Evolutionary conservation across 768 basidiomycete species (phyloP), one percentile per base, ranked within the genome.

Genomic region (Harrya chromipes): DNA sequence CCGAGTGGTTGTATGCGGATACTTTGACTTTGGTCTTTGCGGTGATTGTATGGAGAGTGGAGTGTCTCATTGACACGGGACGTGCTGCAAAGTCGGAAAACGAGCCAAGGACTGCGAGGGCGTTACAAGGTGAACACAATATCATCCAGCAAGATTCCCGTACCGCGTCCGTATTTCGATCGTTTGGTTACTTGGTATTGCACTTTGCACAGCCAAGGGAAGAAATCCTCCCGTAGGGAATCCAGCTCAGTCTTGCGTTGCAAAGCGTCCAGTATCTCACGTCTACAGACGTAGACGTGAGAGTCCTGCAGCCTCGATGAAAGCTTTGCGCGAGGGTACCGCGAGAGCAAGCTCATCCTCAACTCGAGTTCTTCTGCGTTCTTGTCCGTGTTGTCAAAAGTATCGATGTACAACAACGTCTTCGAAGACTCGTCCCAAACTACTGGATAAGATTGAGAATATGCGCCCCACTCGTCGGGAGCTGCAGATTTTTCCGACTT

Each of bases 181-280:
- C 74, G 73, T 57, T 81, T 84, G 14, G 75, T 73, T 10, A 72
- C 71, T 50, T 84, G 84, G 64, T 92, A 92, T 53, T 90, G 88
- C 6, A 89, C 72, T 63, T 90, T 93, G 70, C 91, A 88, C 47
- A 97, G 63, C 90, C 93, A 97, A 0, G 94, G 94, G 11, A 97
- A 65, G 60, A 97, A 90, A 52, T 97, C 92, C 65, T 94, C 88
- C 43, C 87, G 78, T 44, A 97, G 75, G 14, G 93, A 95, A 43
- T 90, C 85, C 36, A 94, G 76, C 57, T 83, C 78, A 5, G 70
- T 71, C 59, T 89, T 90, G 52, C 81, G 77, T 11, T 80, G 76
- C 23, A 94, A 72, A 12, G 82, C 74, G 50, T 90, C 84, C 21
- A 97, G 72, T 8, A 95, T 74, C 16, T 81, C 77, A 51, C 81